Evolutionary conservation across 75 land plant species (phyloP), one percentile per base, ranked within the genome.

Genomic region (Adiantum capillusveneris): DNA sequence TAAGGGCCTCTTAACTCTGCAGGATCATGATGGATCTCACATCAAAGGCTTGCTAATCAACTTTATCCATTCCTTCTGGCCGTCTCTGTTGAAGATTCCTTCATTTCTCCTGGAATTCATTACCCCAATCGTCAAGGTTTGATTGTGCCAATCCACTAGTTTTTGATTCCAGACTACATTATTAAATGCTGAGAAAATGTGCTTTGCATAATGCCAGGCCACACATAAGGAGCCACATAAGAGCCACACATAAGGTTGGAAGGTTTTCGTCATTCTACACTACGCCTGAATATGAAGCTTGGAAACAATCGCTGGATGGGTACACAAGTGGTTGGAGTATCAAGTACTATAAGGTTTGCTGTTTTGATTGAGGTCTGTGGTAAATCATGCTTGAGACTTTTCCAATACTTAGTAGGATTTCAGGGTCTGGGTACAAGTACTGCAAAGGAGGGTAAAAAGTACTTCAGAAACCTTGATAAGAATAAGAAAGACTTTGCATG

Each of bases 11-110:
- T 46, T 46, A 6, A 17, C 17, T 46, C 13, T 56, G 36, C 75
- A 95, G 99, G 99, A 95, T 73, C 99, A 95, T 74, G 99, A 95
- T 70, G 99, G 99, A 0, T 95, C 99, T 25, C 99, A 95, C 54
- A 95, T 95, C 58, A 95, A 95, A 52, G 99, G 99, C 20, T 63
- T 95, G 27, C 59, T 95, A 30, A 90, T 95, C 54, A 95, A 95
- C 53, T 95, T 95, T 63, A 86, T 95, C 46, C 99, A 95, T 74
- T 68, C 91, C 29, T 90, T 84, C 65, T 90, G 99, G 99, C 99
- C 96, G 26, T 90, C 96, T 30, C 51, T 90, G 52, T 79, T 95
- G 0, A 95, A 80, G 65, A 46, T 90, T 50, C 99, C 99, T 7
- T 77, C 85, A 13, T 95, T 95, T 68, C 65, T 95, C 45, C 74